phyloP scores from a whole-genome alignment of 139 green algal genomes.

The Mychonastes homosphaera region DNA sequence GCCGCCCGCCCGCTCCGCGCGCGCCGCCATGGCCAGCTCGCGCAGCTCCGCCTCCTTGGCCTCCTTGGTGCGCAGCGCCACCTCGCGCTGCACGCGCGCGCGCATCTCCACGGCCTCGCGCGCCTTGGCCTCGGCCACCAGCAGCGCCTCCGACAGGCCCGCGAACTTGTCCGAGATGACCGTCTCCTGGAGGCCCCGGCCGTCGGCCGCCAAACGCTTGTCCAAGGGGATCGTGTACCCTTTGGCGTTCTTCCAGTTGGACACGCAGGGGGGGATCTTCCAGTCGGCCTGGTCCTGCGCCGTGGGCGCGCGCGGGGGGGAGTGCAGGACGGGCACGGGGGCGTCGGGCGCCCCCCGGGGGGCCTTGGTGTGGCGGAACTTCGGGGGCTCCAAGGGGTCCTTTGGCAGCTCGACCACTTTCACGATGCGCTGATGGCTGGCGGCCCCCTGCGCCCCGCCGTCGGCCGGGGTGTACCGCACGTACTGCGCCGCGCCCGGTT shows the following conservation, averaged over 20 bases:
- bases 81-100: slow-evolving; percentile 75
- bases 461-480: slow-evolving; percentile 94
- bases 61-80: slow-evolving; percentile 65
- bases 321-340: slow-evolving; percentile 96
- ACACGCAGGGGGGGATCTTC: slow-evolving; percentile 97
- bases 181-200: slow-evolving; percentile 86
- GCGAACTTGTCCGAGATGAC: slow-evolving; percentile 94
- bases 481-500: slow-evolving; percentile 64
- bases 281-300: slow-evolving; percentile 88
- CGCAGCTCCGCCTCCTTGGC: slow-evolving; percentile 87
- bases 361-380: slow-evolving; percentile 88
- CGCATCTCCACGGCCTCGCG: slow-evolving; percentile 78
- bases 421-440: slow-evolving; percentile 84
- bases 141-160: slow-evolving; percentile 70
- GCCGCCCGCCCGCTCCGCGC: slow-evolving; percentile 68
- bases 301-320: slow-evolving; percentile 74
- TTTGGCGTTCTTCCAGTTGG: slow-evolving; percentile 97
- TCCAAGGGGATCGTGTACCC: slow-evolving; percentile 99
- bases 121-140: slow-evolving; percentile 89
- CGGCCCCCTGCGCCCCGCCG: slow-evolving; percentile 36
- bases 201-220: slow-evolving; percentile 96
- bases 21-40: slow-evolving; percentile 77
- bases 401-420: slow-evolving; percentile 93
- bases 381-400: slow-evolving; percentile 94
- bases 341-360: slow-evolving; percentile 71